Percentiles rank a stretch among this genome's conserved stretches.
phyloP scores from a whole-genome alignment of 140 eudicot species.

The Artemisia princeps region DNA sequence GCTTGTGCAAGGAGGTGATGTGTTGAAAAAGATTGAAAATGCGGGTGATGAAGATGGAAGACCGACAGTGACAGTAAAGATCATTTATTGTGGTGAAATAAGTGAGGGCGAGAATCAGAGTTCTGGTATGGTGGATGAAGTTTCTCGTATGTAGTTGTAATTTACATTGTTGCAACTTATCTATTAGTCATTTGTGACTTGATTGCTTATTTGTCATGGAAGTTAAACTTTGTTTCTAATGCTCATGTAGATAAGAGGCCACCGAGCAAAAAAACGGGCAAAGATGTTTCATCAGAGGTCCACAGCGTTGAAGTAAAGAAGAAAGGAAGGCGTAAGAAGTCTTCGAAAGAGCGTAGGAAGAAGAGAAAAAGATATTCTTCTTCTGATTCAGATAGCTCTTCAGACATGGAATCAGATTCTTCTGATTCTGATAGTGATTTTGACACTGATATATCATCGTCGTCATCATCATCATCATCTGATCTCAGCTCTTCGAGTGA shows the following conservation, averaged over 20 bases:
- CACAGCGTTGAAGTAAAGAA: slow-evolving; percentile 48
- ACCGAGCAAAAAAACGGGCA: slow-evolving; percentile 49
- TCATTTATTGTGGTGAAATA: slow-evolving; percentile 72
- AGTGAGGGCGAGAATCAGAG: slow-evolving; percentile 50
- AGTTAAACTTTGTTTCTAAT: slow-evolving; percentile 1
- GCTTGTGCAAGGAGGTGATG: slow-evolving; percentile 74
- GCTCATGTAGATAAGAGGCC: slow-evolving; percentile 44
- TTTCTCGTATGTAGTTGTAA: slow-evolving; percentile 15
- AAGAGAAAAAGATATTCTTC: slow-evolving; percentile 63
- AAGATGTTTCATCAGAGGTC: slow-evolving; percentile 48
- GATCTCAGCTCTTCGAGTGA: slow-evolving; percentile 85
- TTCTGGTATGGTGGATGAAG: slow-evolving; percentile 37
- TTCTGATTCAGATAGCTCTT: slow-evolving; percentile 75
- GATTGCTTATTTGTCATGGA: slow-evolving; percentile 1
- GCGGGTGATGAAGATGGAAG: slow-evolving; percentile 82
- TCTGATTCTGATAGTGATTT: slow-evolving; percentile 78
- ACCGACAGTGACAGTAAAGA: slow-evolving; percentile 72
- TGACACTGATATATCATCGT: slow-evolving; percentile 26
- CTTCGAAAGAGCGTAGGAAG: slow-evolving; percentile 63
- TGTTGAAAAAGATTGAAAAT: slow-evolving; percentile 71
- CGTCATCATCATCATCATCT: slow-evolving; percentile 48
- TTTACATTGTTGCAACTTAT: background rate
- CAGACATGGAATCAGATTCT: slow-evolving; percentile 62
- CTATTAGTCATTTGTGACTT: background rate
- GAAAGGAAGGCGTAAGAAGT: slow-evolving; percentile 70